Evolutionary conservation across 2,329 filamentous ascomycete genomes (phyloP).

Genomic region (Lithohypha guttulata): DNA sequence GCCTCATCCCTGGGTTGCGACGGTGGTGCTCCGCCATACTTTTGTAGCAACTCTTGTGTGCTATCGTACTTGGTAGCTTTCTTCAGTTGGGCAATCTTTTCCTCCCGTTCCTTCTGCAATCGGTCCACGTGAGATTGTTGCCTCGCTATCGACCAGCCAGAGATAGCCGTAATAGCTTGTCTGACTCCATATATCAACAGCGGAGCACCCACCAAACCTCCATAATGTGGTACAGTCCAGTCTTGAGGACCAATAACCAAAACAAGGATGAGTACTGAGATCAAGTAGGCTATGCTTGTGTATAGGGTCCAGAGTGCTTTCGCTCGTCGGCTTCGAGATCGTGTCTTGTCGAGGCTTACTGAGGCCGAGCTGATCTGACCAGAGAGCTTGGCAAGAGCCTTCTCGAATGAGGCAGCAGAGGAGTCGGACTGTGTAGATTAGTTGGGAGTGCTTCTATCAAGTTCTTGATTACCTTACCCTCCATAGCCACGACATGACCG

Average conservation of each 20-base stretch:
- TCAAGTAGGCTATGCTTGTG: constrained; percentile 77
- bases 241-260: constrained; percentile 77
- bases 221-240: constrained; percentile 67
- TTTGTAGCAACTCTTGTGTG: constrained; percentile 83
- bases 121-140: constrained; percentile 60
- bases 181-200: constrained; percentile 71
- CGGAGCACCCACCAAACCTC: constrained; percentile 66
- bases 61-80: constrained; percentile 92
- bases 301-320: constrained; percentile 87
- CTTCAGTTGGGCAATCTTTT: constrained; percentile 89
- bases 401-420: constrained; percentile 88
- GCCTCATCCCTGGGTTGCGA: constrained; percentile 25
- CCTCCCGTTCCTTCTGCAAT: constrained; percentile 66
- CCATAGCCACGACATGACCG: constrained; percentile 12
- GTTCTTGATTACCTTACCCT: constrained; percentile 8
- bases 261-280: constrained; percentile 69
- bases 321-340: constrained; percentile 62
- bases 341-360: constrained; percentile 60
- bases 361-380: constrained; percentile 69
- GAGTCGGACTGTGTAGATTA: constrained; percentile 47
- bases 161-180: constrained; percentile 56
- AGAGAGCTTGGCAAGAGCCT: constrained; percentile 70
- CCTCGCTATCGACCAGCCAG: constrained; percentile 67
- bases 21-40: constrained; percentile 64
- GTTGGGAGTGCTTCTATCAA: not conserved